Percentiles rank a stretch among this genome's conserved stretches.
These are phyloP conservation scores for Tricholoma sp. DNA, from an alignment of 768 basidiomycete species.

Conservation along the genomic window DNA sequence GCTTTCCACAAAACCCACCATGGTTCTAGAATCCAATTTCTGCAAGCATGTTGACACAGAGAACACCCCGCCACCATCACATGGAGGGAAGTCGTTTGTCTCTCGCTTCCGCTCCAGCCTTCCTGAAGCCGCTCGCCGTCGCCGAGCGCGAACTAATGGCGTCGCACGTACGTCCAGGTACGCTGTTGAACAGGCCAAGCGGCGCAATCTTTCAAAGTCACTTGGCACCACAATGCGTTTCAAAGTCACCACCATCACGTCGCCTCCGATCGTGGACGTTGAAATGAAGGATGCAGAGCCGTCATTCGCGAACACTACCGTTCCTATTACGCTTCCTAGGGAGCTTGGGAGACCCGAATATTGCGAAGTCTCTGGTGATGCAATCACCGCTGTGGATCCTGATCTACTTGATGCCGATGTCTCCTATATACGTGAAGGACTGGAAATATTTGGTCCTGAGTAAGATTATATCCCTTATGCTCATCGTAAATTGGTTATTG, in stretches of 20 bases:
- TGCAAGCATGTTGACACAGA: conserved; percentile 23
- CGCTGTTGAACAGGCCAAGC: conserved; percentile 34
- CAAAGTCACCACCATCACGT: conserved; percentile 15
- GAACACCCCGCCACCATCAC: conserved; percentile 26
- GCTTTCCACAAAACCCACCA: background rate
- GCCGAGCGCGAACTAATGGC: conserved; percentile 31
- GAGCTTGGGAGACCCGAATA: conserved; percentile 48
- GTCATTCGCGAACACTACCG: conserved; percentile 21
- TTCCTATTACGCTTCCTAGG: conserved; percentile 41
- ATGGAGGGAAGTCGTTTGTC: conserved; percentile 13
- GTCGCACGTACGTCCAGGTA: conserved; percentile 26
- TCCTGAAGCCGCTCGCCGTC: conserved; percentile 29
- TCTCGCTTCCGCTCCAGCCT: conserved; percentile 17
- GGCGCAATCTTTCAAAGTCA: conserved; percentile 22
- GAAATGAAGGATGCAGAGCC: conserved; percentile 27
- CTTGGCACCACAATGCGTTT: conserved; percentile 22
- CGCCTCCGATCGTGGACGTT: conserved; percentile 20
- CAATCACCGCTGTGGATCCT: conserved; percentile 46
- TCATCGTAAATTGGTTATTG: background rate
- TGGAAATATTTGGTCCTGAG: conserved; percentile 40
- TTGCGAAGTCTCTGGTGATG: conserved; percentile 39
- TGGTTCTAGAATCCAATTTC: conserved; percentile 23
- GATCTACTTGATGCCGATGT: conserved; percentile 41
- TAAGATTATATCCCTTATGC: conserved; percentile 18
- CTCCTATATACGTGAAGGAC: conserved; percentile 47